These are phyloP conservation scores for Fusarium setosum DNA, from an alignment of 2,329 filamentous ascomycete genomes.

Conservation along the genomic window DNA sequence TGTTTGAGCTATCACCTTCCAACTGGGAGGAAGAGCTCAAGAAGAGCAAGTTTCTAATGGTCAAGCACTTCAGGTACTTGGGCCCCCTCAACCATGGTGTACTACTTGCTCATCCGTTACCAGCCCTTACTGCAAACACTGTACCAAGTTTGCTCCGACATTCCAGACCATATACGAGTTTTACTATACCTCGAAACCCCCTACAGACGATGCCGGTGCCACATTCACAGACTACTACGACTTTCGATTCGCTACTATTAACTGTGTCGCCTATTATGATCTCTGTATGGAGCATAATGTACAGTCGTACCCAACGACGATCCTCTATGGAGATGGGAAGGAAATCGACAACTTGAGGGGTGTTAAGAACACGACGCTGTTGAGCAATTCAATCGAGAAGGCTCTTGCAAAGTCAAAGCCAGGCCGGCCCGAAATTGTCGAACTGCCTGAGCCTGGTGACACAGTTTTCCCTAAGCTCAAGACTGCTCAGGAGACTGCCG, in stretches of 20 bases:
- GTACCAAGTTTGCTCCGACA: slow-evolving; percentile 81
- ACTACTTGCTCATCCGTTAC: slow-evolving; percentile 30
- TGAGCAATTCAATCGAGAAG: slow-evolving; percentile 80
- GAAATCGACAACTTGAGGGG: slow-evolving; percentile 73
- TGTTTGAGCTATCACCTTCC: slow-evolving; percentile 68
- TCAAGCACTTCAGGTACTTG: slow-evolving; percentile 76
- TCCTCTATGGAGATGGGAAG: slow-evolving; percentile 84
- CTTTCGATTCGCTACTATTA: slow-evolving; percentile 86
- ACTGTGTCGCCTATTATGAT: slow-evolving; percentile 87
- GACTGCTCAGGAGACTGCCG: slow-evolving; percentile 3
- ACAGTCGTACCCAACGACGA: slow-evolving; percentile 78
- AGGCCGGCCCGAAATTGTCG: slow-evolving; percentile 75
- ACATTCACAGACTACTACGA: slow-evolving; percentile 85
- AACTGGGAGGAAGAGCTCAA: slow-evolving; percentile 69
- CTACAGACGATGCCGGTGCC: slow-evolving; percentile 65
- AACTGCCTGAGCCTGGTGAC: slow-evolving; percentile 78
- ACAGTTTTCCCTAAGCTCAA: slow-evolving; percentile 53
- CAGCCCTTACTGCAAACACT: slow-evolving; percentile 77
- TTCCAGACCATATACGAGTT: slow-evolving; percentile 96
- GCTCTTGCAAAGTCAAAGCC: slow-evolving; percentile 82
- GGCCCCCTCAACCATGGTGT: not conserved
- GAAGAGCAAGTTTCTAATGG: slow-evolving; percentile 62
- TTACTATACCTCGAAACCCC: slow-evolving; percentile 87
- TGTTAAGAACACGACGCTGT: slow-evolving; percentile 70
- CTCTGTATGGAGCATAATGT: slow-evolving; percentile 78